Evolutionary conservation across 345 rosid genomes (phyloP), one percentile per base, ranked within the genome.

Genomic region (Reutealis trisperma): DNA sequence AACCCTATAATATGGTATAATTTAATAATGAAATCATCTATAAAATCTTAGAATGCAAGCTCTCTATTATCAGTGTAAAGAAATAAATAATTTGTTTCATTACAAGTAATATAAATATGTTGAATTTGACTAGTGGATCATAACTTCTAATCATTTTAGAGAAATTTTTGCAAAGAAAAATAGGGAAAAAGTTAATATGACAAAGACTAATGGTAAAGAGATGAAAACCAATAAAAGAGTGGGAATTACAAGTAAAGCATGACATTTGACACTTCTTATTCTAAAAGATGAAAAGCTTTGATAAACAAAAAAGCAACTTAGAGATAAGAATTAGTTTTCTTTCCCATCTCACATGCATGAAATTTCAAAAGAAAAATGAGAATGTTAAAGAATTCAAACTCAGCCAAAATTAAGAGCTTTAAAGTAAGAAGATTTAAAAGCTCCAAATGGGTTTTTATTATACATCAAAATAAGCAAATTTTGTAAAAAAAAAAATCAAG

Each of bases 181-280:
- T 32, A 45, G 2, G 67, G 32, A 54, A 55, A 79, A 34, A 54
- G 49, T 37, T 49, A 55, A 75, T 58, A 52, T 19, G 22, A 70
- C 24, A 52, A 61, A 72, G 21, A 47, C 22, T 5, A 7, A 70
- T 10, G 63, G 52, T 3, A 51, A 18, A 72, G 59, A 55, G 16
- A 70, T 57, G 12, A 71, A 25, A 66, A 14, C 72, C 42, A 76
- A 73, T 61, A 67, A 81, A n/a, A 78, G 74, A 74, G 82, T n/a
- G 62, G n/a, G 75, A 85, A 81, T 85, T 90, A 91, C 90, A 75
- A 83, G 84, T 44, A 87, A 87, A 83, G 83, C 82, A 81, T 79
- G 92, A 85, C 75, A 75, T 82, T 77, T 77, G 66, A 82, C 80
- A 73, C 58, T 76, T 54, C 72, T 44, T 49, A 77, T 74, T 51